Base-by-base conservation (phyloP, 176 grass and related monocot genomes). In the Ensete glaucum region DNA sequence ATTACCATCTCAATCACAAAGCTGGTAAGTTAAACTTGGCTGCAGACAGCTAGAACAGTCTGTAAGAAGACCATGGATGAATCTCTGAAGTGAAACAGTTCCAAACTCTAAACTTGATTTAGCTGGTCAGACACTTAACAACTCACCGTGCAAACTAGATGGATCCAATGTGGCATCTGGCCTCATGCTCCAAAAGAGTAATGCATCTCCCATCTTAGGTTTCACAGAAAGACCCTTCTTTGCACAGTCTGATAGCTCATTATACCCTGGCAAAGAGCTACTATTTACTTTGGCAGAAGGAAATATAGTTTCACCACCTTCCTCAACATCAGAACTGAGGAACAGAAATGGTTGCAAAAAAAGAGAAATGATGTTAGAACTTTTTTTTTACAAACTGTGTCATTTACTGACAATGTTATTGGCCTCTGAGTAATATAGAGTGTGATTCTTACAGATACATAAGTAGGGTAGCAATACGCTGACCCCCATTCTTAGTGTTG, bases 121-220 rank as follows among this genome's bases (percentile, higher is more conserved):
- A 75, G 11, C 59, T 29, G 14, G 67, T 2, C 21, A 73, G 49
- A 50, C 19, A 55, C 67, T 53, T 65, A 73, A 70, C 76, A 86
- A 69, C 76, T 87, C 65, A 99, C 96, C 96, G 69, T 99, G 96
- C 67, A 99, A 84, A 74, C 96, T 99, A 78, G 84, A 70, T 52
- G 88, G 76, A 91, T 99, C 91, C 50, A 85, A 68, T 53, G 88
- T 79, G 50, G 87, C 90, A 81, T 99, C 95, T 74, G 95, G 95
- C 64, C 63, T 94, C 95, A 89, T 99, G 85, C 90, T 99, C 95
- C 90, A 99, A 58, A 99, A 99, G 81, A 99, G 95, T 58, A 99
- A 89, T 14, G 95, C 95, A 87, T 94, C 95, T 66, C 95, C 95
- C 82, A 83, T 91, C 82, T 91, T 99, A 8, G 95, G 88, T 83